Conservation (phyloP, 1,284 basidiomycete species). For the Psilocybe mexicana region DNA sequence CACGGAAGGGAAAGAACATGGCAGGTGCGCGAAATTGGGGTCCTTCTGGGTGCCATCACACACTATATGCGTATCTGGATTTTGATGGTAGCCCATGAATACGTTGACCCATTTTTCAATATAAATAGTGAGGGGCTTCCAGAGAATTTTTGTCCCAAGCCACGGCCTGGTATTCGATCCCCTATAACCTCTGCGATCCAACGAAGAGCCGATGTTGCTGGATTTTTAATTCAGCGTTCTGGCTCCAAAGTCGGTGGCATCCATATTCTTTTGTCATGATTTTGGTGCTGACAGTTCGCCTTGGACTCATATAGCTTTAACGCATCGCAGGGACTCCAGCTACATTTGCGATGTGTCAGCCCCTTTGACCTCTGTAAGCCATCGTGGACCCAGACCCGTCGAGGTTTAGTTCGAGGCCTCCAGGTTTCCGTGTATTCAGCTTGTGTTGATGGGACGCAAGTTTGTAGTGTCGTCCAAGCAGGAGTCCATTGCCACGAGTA, state of each 20-base stretch:
- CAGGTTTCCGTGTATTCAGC: not conserved
- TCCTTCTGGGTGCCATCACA: conserved; percentile 22
- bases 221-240: too few relatives aligned
- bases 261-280: too few relatives aligned
- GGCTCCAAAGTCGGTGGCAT: too few relatives aligned
- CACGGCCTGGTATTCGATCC: not conserved
- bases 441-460: conserved; percentile 6
- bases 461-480: conserved; percentile 41
- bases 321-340: too few relatives aligned
- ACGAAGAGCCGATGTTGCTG: too few relatives aligned
- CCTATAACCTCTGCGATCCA: too few relatives aligned
- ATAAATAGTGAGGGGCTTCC: not conserved
- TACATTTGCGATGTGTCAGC: too few relatives aligned
- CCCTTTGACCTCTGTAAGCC: too few relatives aligned
- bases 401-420: not conserved
- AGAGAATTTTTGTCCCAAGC: not conserved
- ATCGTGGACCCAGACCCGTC: not conserved
- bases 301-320: too few relatives aligned
- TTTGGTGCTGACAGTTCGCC: too few relatives aligned
- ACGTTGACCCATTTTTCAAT: not conserved
- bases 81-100: conserved; percentile 2
- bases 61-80: conserved; percentile 14
- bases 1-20: conserved; percentile 21
- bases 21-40: conserved; percentile 21
- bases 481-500: conserved; percentile 33